Base-by-base conservation (phyloP, 305 asterid species). In the Vinca major region DNA sequence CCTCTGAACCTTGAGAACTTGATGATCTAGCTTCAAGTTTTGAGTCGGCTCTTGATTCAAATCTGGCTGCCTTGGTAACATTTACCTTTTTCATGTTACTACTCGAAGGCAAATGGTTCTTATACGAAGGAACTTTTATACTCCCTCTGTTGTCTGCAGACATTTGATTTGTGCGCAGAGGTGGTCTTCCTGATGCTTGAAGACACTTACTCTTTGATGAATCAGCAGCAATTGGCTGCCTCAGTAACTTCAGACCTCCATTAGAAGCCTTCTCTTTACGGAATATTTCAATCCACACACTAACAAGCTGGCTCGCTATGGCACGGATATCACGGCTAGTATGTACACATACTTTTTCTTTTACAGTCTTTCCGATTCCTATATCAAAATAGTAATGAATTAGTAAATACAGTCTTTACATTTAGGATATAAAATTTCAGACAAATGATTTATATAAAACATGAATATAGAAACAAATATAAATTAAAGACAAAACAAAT, bases 311-410 rank as follows among this genome's bases (percentile, higher is more conserved):
- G 80, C 97, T 89, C 47, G 99, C 99, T 68, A 94, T 87, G 68
- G 99, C 95, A 2, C 99, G 98, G 75, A 94, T 94, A 82, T 94
- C 99, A 70, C 99, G 99, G 84, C 99, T 94, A 64, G 98, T 86
- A 74, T 94, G 99, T 63, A 94, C 93, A 71, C 99, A 94, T 16
- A 94, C 99, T 74, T 91, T 94, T 75, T 94, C 96, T 84, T 89
- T 94, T 45, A 94, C 92, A 19, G 99, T 94, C 87, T 88, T 94
- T 51, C 99, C 99, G 62, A 94, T 77, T 76, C 99, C 99, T 94
- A 68, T 14, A 65, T 21, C 39, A 71, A 73, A 61, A 76, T 71
- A 44, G 58, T 56, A 74, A 55, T 16, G 65, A 62, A 21, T 54
- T 39, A 39, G 69, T 49, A 73, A 76, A 69, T 26, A 63, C 71